Conservation (phyloP, 345 rosid genomes). For the Populus deltoides region DNA sequence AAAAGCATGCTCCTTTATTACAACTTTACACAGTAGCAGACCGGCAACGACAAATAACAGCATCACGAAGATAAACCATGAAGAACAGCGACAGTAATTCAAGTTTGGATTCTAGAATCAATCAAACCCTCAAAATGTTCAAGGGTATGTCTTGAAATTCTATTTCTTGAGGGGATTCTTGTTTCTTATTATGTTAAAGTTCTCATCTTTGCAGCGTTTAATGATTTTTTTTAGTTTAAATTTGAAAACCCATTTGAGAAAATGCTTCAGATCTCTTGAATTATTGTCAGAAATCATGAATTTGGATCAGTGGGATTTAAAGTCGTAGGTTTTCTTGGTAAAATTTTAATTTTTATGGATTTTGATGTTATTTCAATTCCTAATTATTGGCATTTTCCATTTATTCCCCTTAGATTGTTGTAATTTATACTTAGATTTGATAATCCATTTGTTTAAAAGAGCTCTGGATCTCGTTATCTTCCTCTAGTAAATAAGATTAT, state of each 20-base stretch:
- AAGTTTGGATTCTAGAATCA: slow-evolving; percentile 77
- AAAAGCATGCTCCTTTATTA: background rate
- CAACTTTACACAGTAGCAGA: background rate
- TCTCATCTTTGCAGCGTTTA: slow-evolving; percentile 16
- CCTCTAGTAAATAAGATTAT: background rate
- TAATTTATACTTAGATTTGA: background rate
- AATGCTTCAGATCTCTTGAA: slow-evolving; percentile 23
- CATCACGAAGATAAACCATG: slow-evolving; percentile 1
- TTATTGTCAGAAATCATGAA: background rate
- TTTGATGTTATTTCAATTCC: background rate
- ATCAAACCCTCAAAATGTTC: slow-evolving; percentile 89
- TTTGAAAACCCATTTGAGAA: slow-evolving; percentile 9
- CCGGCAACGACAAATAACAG: background rate
- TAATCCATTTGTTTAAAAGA: background rate
- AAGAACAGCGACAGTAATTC: slow-evolving; percentile 34
- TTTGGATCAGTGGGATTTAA: background rate
- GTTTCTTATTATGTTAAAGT: slow-evolving; percentile 6
- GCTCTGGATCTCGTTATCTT: background rate
- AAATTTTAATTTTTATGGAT: background rate
- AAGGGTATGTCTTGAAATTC: slow-evolving; percentile 45
- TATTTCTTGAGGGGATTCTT: background rate
- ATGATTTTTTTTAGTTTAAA: slow-evolving; percentile 6
- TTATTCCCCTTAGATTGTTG: background rate
- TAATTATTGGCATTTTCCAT: background rate
- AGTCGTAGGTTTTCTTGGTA: background rate